Conservation (phyloP, 352 stramenopile species). For the Phytophthora citricola region DNA sequence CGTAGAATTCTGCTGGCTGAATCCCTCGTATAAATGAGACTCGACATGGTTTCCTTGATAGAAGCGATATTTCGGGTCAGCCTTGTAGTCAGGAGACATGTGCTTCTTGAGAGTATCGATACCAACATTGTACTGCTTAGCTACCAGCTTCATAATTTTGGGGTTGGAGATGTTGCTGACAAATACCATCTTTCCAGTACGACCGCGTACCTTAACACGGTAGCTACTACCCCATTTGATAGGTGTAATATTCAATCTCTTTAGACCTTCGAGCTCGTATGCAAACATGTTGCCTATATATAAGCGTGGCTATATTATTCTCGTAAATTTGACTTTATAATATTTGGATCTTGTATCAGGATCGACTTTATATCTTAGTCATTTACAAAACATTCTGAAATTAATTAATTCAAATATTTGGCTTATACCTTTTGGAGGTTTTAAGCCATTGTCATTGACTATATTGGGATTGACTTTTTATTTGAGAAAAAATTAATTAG, state of each 20-base stretch:
- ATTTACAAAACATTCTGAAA: no score
- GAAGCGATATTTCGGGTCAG: conserved; percentile 15
- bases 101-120: conserved; percentile 20
- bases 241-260: conserved; percentile 21
- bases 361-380: no score
- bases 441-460: no score
- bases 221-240: conserved; percentile 24
- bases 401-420: no score
- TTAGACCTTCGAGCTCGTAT: conserved; percentile 29
- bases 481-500: no score
- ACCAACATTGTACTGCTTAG: conserved; percentile 22
- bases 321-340: conserved; percentile 14
- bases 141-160: conserved; percentile 15
- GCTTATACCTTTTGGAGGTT: no score
- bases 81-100: conserved; percentile 14
- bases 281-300: conserved; percentile 31
- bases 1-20: neutral
- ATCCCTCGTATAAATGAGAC: neutral
- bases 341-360: conserved; percentile 21
- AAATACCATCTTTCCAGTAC: conserved; percentile 19
- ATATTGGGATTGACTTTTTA: no score
- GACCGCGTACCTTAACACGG: conserved; percentile 26
- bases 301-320: conserved; percentile 14
- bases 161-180: conserved; percentile 13
- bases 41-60: conserved; percentile 20